These are phyloP conservation scores for Cadophora malorum DNA, from an alignment of 2,329 filamentous ascomycete species.

Conservation along the genomic window DNA sequence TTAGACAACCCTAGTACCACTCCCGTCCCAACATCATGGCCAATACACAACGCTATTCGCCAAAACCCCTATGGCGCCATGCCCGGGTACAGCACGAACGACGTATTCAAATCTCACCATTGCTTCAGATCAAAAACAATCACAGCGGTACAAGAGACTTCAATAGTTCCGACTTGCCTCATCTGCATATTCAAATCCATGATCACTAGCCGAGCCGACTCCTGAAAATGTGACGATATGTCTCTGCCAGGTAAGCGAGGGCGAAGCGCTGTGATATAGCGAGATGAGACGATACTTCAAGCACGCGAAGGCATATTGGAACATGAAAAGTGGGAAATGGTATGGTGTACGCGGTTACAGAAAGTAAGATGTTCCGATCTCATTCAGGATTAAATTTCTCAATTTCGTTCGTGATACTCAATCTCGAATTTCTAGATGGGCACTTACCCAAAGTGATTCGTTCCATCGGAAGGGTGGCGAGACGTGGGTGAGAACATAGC, in stretches of 20 bases:
- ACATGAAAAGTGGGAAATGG: neutral
- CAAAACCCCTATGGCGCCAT: no score
- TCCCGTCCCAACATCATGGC: no score
- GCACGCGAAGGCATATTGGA: neutral
- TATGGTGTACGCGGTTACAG: conserved; percentile 4
- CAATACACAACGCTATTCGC: no score
- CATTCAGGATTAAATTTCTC: neutral
- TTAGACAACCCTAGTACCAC: no score
- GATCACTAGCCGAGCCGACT: neutral
- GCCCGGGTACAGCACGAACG: no score
- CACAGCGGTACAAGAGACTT: conserved; percentile 8
- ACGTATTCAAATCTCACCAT: no score
- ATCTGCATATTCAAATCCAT: neutral
- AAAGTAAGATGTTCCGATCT: neutral
- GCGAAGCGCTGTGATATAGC: conserved; percentile 14
- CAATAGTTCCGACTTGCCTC: neutral
- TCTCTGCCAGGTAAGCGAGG: neutral
- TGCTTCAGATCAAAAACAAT: neutral
- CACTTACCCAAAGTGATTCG: no score
- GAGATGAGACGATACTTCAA: conserved; percentile 7
- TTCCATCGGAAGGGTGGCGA: neutral
- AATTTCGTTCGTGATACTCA: neutral
- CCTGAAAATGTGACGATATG: neutral
- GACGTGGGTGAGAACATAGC: neutral
- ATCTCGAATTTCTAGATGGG: neutral